Evolutionary conservation across 2,329 filamentous ascomycete genomes (phyloP), one percentile per base, ranked within the genome.

Genomic region (Aureobasidium musti): DNA sequence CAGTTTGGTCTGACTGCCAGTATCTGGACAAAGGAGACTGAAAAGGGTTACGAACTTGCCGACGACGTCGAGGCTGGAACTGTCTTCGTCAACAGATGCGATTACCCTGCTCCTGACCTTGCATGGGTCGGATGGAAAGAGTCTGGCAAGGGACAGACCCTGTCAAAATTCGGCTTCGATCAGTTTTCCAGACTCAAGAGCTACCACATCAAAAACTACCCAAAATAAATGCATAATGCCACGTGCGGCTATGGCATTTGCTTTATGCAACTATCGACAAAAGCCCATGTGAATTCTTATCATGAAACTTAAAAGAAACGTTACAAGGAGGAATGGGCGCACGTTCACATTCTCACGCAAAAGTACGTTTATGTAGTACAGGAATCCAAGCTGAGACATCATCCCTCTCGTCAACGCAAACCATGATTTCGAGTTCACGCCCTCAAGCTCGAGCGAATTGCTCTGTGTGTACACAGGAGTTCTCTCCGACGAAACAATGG

Each of bases 131-230:
- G 94, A 13, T 97, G 92, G 92, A 98, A 98, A 82, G 92, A 97
- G 77, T 97, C 92, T 68, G 94, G 94, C 70, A 93, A 91, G 78
- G 94, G 94, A 26, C 89, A 93, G 72, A 97, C 93, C 11, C 80
- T 98, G 73, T 95, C 92, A 80, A 88, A 82, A 72, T 96, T 93
- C 74, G 94, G 94, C 13, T 98, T 96, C 75, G 94, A 97, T 73
- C 91, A 96, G 76, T 98, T 97, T 76, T 89, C 96, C 75, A 96
- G 95, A 84, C 84, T 97, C 73, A 97, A 97, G 88, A 97, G 91
- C 82, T 96, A 90, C 78, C 94, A 98, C 78, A 77, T 97, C 76
- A 97, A 97, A 81, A 87, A 96, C 66, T 86, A 87, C 74, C 85
- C 85, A 1, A 85, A 84, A 78, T 85, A 66, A 45, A 52, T 50